phyloP scores from a whole-genome alignment of 2,329 filamentous ascomycete genomes.

The Zymoseptoria crescenta region DNA sequence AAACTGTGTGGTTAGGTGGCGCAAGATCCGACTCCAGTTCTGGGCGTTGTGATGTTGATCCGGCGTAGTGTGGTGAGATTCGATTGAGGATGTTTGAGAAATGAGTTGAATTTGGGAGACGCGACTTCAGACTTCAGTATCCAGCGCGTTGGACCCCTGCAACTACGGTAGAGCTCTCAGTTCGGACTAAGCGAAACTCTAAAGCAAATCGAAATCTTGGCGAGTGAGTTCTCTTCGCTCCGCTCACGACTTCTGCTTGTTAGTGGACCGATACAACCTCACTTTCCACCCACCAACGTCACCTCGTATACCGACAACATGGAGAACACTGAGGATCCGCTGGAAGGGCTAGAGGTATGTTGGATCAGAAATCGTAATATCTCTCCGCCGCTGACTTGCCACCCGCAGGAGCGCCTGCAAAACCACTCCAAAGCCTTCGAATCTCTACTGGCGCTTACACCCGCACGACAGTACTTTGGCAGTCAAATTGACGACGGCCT shows the following conservation, averaged over 20 bases:
- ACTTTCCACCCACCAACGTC: background rate
- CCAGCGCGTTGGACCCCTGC: background rate
- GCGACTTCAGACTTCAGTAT: background rate
- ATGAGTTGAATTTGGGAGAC: background rate
- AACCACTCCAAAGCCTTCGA: constrained; percentile 69
- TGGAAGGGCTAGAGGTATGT: constrained; percentile 18
- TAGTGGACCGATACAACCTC: background rate
- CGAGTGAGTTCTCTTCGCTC: background rate
- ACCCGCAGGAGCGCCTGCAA: constrained; percentile 44
- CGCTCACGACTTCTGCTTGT: background rate
- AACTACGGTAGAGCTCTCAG: background rate
- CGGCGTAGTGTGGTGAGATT: background rate
- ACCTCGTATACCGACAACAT: background rate
- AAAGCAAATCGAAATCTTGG: background rate
- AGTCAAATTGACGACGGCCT: constrained; percentile 47
- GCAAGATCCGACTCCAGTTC: background rate
- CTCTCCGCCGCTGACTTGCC: constrained; percentile 1
- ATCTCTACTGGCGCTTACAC: constrained; percentile 77
- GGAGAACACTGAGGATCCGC: constrained; percentile 10
- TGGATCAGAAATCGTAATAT: too few species aligned
- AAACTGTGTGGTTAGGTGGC: background rate
- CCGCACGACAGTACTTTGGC: constrained; percentile 77
- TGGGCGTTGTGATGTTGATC: background rate
- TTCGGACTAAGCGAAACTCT: background rate
- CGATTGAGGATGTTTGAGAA: background rate